These are phyloP conservation scores for Eucalyptus virginea DNA, from an alignment of 345 rosid genomes.

Conservation along the genomic window DNA sequence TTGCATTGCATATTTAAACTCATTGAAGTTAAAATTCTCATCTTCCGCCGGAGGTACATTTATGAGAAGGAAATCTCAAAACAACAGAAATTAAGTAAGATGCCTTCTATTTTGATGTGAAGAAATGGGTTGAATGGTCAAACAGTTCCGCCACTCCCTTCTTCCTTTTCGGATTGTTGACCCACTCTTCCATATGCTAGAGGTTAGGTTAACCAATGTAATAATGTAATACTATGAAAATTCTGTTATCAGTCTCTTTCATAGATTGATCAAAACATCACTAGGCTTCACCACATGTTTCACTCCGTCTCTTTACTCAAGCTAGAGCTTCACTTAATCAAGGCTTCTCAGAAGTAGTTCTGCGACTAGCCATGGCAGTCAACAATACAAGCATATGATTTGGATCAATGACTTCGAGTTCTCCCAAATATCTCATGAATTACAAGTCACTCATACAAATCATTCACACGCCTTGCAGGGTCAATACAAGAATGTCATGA, in stretches of 20 bases:
- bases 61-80: not conserved
- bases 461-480: constrained; percentile 8
- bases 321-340: not conserved
- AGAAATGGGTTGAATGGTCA: not conserved
- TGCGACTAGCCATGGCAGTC: not conserved
- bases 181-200: not conserved
- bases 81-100: not conserved
- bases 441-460: not conserved
- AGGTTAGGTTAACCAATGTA: not conserved
- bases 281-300: not conserved
- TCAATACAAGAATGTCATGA: constrained; percentile 20
- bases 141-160: not conserved
- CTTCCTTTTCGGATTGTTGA: not conserved
- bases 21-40: not conserved
- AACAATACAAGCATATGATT: not conserved
- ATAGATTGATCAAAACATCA: not conserved
- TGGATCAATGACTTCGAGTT: not conserved
- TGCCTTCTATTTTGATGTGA: not conserved
- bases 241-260: not conserved
- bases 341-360: not conserved
- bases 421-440: not conserved
- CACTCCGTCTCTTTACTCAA: not conserved
- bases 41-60: not conserved
- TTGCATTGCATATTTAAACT: not conserved
- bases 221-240: not conserved